phyloP scores from a whole-genome alignment of 495 filamentous ascomycete genomes.

The Cercophora newfieldiana region DNA sequence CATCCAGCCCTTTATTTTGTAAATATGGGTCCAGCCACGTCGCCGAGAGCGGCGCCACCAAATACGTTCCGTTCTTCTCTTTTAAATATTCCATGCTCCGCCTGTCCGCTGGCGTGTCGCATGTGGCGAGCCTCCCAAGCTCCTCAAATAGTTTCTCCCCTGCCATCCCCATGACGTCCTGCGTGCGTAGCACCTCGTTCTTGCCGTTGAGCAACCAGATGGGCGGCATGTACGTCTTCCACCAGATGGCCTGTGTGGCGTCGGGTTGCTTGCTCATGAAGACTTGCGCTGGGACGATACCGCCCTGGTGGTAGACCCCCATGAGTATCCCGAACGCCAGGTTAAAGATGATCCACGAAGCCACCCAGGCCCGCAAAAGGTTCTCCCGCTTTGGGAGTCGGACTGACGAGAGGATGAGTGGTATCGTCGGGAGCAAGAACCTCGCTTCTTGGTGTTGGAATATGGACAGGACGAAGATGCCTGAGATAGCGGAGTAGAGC shows the following conservation, averaged over 20 bases:
- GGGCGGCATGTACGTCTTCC: constrained; percentile 96
- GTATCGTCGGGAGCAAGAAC: constrained; percentile 85
- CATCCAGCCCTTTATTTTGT: constrained; percentile 46
- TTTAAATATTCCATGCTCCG: constrained; percentile 51
- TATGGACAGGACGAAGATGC: constrained; percentile 73
- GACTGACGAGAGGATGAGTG: constrained; percentile 83
- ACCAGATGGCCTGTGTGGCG: constrained; percentile 80
- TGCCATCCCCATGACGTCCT: constrained; percentile 79
- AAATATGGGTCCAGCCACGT: constrained; percentile 67
- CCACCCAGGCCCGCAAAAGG: constrained; percentile 57
- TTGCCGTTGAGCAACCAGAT: constrained; percentile 85
- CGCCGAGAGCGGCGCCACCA: constrained; percentile 71
- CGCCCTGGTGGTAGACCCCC: constrained; percentile 93
- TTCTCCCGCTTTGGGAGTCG: constrained; percentile 61
- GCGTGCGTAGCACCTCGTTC: constrained; percentile 64
- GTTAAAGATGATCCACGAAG: constrained; percentile 83
- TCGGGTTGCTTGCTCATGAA: constrained; percentile 59
- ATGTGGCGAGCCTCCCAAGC: constrained; percentile 58
- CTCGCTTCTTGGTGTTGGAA: constrained; percentile 95
- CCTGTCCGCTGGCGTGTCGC: constrained; percentile 53
- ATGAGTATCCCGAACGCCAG: constrained; percentile 73
- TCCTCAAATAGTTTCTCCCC: constrained; percentile 60
- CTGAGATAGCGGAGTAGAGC: constrained; percentile 77
- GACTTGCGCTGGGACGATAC: constrained; percentile 79
- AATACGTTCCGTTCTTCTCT: constrained; percentile 57